A percentile compares a stretch with the other conserved stretches of the same genome.
These are phyloP conservation scores for Chlamydomonas schloesseri DNA, from an alignment of 139 green algal genomes.

Conservation along the genomic window DNA sequence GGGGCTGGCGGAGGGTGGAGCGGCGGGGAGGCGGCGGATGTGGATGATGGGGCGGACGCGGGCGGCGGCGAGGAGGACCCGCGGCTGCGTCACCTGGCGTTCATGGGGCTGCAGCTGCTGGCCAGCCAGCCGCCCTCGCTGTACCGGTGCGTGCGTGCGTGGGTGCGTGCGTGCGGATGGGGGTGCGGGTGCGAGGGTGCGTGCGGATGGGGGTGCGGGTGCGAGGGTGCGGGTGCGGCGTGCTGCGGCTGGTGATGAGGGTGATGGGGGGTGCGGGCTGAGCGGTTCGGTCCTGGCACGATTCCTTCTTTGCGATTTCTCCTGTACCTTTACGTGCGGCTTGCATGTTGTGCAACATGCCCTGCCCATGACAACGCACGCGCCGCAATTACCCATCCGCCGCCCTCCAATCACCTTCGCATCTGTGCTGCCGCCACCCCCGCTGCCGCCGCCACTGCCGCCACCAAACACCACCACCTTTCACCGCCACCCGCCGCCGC, in stretches of 20 bases:
- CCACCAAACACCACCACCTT: neutral
- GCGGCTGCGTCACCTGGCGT: slow-evolving; percentile 9
- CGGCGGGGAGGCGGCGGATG: neutral
- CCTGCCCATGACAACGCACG: no score
- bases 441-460: no score
- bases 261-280: no score
- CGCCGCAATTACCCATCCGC: no score
- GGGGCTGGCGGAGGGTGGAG: no score
- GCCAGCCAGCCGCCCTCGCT: slow-evolving; percentile 36
- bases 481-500: neutral
- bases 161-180: neutral
- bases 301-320: no score
- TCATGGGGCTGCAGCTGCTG: slow-evolving; percentile 35
- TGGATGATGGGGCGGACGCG: no score
- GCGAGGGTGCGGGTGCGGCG: no score
- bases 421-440: neutral
- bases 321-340: no score
- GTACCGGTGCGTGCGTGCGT: slow-evolving; percentile 15
- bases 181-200: neutral
- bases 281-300: no score
- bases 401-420: neutral
- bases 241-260: no score
- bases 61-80: neutral
- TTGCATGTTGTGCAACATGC: no score
- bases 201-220: neutral